phyloP scores from a whole-genome alignment of 2,329 filamentous ascomycete genomes.

The Magnaporthiopsis poae region DNA sequence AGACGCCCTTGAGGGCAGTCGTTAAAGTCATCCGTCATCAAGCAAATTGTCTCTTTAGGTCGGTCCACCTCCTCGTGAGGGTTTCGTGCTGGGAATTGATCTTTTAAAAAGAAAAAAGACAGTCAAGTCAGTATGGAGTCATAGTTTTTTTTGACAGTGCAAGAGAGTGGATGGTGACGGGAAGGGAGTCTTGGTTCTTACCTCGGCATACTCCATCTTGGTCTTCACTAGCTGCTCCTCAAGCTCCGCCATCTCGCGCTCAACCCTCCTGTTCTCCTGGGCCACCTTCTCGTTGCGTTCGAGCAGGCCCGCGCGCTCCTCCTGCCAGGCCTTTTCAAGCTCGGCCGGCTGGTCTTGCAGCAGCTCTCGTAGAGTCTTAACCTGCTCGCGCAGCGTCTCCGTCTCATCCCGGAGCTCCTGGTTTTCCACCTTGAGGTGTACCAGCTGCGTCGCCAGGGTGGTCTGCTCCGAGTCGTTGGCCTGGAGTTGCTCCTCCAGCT shows the following conservation, averaged over 20 bases:
- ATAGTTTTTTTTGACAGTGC: not conserved
- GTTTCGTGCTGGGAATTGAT: slow-evolving; percentile 62
- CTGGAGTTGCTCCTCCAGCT: slow-evolving; percentile 78
- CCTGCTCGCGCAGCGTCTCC: slow-evolving; percentile 75
- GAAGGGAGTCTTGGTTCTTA: slow-evolving; percentile 35
- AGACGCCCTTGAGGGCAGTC: not conserved
- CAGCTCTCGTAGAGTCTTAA: slow-evolving; percentile 72
- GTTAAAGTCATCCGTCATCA: slow-evolving; percentile 16
- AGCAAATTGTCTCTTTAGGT: slow-evolving; percentile 53
- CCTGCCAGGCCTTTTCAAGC: slow-evolving; percentile 69
- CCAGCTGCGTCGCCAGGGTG: slow-evolving; percentile 78
- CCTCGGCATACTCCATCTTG: slow-evolving; percentile 93
- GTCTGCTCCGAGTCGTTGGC: slow-evolving; percentile 85
- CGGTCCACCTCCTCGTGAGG: slow-evolving; percentile 66
- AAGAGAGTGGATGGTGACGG: not conserved
- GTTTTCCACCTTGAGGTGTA: slow-evolving; percentile 87
- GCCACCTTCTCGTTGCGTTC: slow-evolving; percentile 86
- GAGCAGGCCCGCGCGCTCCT: slow-evolving; percentile 86
- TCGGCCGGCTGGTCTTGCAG: slow-evolving; percentile 85
- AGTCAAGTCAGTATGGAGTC: not conserved
- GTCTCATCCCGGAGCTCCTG: slow-evolving; percentile 82
- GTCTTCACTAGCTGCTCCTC: slow-evolving; percentile 85
- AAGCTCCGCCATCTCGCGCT: slow-evolving; percentile 83
- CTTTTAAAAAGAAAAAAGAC: slow-evolving; percentile 29
- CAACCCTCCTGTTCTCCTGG: slow-evolving; percentile 77